Conservation (phyloP, 768 basidiomycete genomes). For the Leucocoprinus sp. region DNA sequence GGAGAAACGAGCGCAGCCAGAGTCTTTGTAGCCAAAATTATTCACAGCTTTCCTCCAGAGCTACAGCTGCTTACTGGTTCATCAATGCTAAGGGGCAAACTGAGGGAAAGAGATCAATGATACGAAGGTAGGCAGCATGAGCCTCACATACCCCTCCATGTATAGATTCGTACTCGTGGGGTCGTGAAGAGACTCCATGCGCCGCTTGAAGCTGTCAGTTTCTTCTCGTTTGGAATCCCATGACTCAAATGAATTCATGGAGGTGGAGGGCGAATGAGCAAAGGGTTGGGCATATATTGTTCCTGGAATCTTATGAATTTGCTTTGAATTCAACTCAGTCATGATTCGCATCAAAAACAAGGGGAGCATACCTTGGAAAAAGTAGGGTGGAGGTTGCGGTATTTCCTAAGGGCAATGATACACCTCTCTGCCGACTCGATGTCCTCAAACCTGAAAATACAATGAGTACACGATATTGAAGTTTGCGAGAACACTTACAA, state of each 20-base stretch:
- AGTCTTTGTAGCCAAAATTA: constrained; percentile 31
- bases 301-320: constrained; percentile 79
- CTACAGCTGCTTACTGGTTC: constrained; percentile 38
- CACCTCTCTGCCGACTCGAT: constrained; percentile 67
- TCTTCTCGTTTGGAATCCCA: constrained; percentile 19
- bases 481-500: constrained; percentile 40
- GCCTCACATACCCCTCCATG: constrained; percentile 54
- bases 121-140: neutral
- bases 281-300: constrained; percentile 46
- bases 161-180: constrained; percentile 67
- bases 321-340: constrained; percentile 20
- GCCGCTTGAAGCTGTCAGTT: constrained; percentile 56
- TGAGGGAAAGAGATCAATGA: constrained; percentile 16
- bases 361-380: constrained; percentile 62
- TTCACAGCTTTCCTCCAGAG: neutral
- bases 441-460: constrained; percentile 46
- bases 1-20: constrained; percentile 61
- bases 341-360: neutral
- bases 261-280: constrained; percentile 15
- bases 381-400: constrained; percentile 76
- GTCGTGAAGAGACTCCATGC: constrained; percentile 71
- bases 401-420: constrained; percentile 59
- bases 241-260: constrained; percentile 12
- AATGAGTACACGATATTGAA: constrained; percentile 2
- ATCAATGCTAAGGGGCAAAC: constrained; percentile 64